Percentiles rank a stretch among this genome's conserved stretches.
These are phyloP conservation scores for Aspergillus nomiae DNA, from an alignment of 2,329 filamentous ascomycete genomes.

Conservation along the genomic window DNA sequence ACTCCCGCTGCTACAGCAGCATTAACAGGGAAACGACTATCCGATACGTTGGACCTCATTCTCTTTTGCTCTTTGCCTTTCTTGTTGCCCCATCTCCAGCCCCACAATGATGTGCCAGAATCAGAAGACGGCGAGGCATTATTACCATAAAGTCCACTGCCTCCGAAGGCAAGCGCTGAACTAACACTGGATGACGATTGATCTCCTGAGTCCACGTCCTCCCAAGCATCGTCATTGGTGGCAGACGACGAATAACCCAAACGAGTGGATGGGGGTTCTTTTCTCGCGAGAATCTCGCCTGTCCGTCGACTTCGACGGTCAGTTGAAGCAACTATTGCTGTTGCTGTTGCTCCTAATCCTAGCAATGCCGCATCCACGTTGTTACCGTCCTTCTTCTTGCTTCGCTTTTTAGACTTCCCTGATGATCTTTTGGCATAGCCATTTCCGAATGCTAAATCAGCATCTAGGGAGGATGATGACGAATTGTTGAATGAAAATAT, in stretches of 20 bases:
- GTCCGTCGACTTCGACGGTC: slow-evolving; percentile 37
- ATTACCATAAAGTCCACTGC: slow-evolving; percentile 47
- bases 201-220: slow-evolving; percentile 59
- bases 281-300: slow-evolving; percentile 36
- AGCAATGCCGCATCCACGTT: slow-evolving; percentile 51
- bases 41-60: slow-evolving; percentile 19
- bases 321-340: slow-evolving; percentile 46
- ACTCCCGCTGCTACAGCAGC: slow-evolving; percentile 45
- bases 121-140: slow-evolving; percentile 56
- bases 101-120: slow-evolving; percentile 61
- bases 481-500: slow-evolving; percentile 64
- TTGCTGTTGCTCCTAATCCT: slow-evolving; percentile 51
- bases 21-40: slow-evolving; percentile 29
- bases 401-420: slow-evolving; percentile 38
- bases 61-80: slow-evolving; percentile 31
- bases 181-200: slow-evolving; percentile 56
- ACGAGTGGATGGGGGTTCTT: slow-evolving; percentile 29
- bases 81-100: slow-evolving; percentile 60
- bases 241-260: slow-evolving; percentile 30
- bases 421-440: slow-evolving; percentile 49
- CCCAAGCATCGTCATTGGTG: slow-evolving; percentile 56
- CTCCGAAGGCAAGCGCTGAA: slow-evolving; percentile 64
- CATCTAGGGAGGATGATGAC: slow-evolving; percentile 68
- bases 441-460: slow-evolving; percentile 68
- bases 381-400: slow-evolving; percentile 28